Evolutionary conservation across 805 yeast species (phyloP).

Genomic region (Maudiozyma turicensis): DNA sequence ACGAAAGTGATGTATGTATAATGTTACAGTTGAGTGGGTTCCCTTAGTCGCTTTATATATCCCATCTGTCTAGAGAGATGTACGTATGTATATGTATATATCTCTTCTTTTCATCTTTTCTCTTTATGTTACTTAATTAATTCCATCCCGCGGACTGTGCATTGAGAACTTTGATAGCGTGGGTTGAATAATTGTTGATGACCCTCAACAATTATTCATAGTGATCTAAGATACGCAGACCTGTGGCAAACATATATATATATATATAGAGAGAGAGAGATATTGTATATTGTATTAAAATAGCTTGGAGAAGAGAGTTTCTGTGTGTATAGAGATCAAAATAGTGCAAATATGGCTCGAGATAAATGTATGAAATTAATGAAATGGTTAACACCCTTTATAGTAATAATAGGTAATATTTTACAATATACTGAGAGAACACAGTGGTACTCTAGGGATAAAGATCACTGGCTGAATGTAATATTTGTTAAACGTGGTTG

Average conservation of each 20-base stretch:
- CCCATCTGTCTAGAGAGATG: too few species aligned
- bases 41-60: too few species aligned
- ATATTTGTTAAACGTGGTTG: conserved; percentile 83
- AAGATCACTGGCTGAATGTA: conserved; percentile 60
- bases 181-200: too few species aligned
- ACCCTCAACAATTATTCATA: too few species aligned
- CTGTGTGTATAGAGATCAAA: neutral
- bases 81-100: too few species aligned
- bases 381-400: neutral
- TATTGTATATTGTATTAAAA: too few species aligned
- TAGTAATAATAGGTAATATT: neutral
- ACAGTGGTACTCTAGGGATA: conserved; percentile 25
- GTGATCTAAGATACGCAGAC: neutral
- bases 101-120: too few species aligned
- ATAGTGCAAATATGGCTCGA: neutral
- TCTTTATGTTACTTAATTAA: too few species aligned
- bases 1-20: neutral
- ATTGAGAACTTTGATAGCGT: too few species aligned
- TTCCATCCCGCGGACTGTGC: too few species aligned
- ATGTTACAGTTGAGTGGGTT: neutral
- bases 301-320: too few species aligned
- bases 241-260: neutral
- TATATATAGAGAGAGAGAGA: neutral
- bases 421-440: neutral
- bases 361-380: neutral